Base-by-base conservation (phyloP, 257 asterid genomes). In the Solanum commersonii region DNA sequence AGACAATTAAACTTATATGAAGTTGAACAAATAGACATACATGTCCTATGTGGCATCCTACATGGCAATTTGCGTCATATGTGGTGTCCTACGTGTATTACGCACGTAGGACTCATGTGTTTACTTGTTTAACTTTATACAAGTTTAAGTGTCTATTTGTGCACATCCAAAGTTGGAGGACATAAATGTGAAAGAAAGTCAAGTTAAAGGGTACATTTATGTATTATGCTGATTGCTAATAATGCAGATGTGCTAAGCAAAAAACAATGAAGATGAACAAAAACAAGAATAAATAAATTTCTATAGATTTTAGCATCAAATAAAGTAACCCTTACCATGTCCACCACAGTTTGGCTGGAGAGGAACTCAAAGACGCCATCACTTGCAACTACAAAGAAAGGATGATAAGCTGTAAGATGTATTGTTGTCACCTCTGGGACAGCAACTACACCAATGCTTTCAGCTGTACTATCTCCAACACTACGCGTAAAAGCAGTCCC, bases 401-500 rank as follows among this genome's bases (percentile, higher is more conserved):
- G 96, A 91, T 96, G 93, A 52, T 46, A 87, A 22, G 91, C 83
- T n/a, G 93, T 90, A 83, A 96, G 94, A 91, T 90, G 93, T 88
- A 96, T 89, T 1, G 90, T 92, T 31, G 92, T 90, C 46, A 96
- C 98, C 94, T 96, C 99, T 1, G 98, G 99, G 44, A 90, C 95
- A 86, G 98, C 95, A 88, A 95, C 63, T 22, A 96, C 99, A 63
- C 98, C 99, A 85, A 96, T 96, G 89, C 91, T 94, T 95, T 96
- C 99, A 13, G 98, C 98, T 81, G 87, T 91, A 77, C 94, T 91
- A 90, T 96, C 99, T 81, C 99, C 99, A 44, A 96, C 96, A 63
- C 99, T 96, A 14, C 99, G 89, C 0, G 99, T 96, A 90, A 96
- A 96, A 25, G 99, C 99, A 63, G 99, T 96, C 86, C 99, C 99